Evolutionary conservation across 441 rosid species (phyloP).

Genomic region (Pelargonium australe): DNA sequence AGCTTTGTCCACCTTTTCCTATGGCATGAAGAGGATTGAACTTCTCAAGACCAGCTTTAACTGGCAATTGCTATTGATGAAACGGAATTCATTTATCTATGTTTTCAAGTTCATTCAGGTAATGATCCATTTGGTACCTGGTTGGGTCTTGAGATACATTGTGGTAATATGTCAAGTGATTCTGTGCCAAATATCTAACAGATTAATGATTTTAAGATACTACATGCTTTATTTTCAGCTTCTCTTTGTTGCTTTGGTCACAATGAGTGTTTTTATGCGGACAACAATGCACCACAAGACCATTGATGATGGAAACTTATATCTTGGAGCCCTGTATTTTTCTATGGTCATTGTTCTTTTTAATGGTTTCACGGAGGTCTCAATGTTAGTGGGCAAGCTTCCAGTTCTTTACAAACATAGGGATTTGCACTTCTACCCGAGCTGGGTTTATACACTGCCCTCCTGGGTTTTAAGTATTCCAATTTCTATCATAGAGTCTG

Average conservation of each 20-base stretch:
- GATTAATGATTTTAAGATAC: slow-evolving; percentile 14
- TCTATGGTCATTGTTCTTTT: slow-evolving; percentile 47
- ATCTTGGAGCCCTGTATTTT: slow-evolving; percentile 58
- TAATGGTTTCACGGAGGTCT: slow-evolving; percentile 62
- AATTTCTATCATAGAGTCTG: slow-evolving; percentile 49
- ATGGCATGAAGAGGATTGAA: slow-evolving; percentile 53
- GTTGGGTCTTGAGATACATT: neutral
- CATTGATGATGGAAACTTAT: slow-evolving; percentile 44
- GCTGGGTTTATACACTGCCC: slow-evolving; percentile 70
- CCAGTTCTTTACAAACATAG: slow-evolving; percentile 88
- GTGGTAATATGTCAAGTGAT: neutral
- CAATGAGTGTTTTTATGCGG: slow-evolving; percentile 58
- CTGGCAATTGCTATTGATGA: slow-evolving; percentile 70
- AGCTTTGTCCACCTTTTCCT: slow-evolving; percentile 54
- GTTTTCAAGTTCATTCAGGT: slow-evolving; percentile 69
- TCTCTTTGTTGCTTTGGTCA: slow-evolving; percentile 33
- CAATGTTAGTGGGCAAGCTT: slow-evolving; percentile 67
- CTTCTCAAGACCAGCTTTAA: slow-evolving; percentile 56
- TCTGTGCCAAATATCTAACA: slow-evolving; percentile 1
- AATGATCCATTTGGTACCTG: neutral
- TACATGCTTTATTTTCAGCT: slow-evolving; percentile 33
- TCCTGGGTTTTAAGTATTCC: slow-evolving; percentile 76
- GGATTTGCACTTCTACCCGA: slow-evolving; percentile 58
- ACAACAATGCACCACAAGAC: slow-evolving; percentile 49
- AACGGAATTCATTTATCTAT: slow-evolving; percentile 79